Evolutionary conservation across 2,329 filamentous ascomycete genomes (phyloP).

Genomic region (Sporothrix brunneoviolacea): DNA sequence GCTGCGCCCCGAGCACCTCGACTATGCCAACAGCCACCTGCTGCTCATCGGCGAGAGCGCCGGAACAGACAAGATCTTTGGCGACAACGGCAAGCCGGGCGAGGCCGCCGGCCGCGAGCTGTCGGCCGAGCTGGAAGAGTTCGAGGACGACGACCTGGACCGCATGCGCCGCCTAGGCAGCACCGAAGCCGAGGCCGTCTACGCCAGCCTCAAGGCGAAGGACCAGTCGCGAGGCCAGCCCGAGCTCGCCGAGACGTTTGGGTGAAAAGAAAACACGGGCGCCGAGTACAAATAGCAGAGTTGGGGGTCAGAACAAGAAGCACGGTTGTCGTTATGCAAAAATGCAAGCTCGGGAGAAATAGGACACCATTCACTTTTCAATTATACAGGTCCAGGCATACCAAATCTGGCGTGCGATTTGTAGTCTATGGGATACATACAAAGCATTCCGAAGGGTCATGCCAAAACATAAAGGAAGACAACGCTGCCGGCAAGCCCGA

Average conservation of each 20-base stretch:
- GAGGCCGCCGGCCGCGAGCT: constrained; percentile 58
- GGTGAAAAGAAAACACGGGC: neutral
- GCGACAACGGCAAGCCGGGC: constrained; percentile 29
- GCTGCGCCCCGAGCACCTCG: constrained; percentile 63
- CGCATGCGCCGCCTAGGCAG: constrained; percentile 49
- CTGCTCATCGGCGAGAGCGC: constrained; percentile 68
- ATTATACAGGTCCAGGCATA: too few species aligned
- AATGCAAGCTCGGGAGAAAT: too few species aligned
- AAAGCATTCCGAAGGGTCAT: too few species aligned
- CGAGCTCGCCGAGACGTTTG: constrained; percentile 5
- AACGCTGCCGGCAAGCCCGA: too few species aligned
- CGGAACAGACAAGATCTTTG: constrained; percentile 48
- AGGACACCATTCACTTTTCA: too few species aligned
- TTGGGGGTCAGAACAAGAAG: neutral
- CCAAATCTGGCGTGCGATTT: too few species aligned
- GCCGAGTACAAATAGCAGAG: too few species aligned
- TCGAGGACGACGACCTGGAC: constrained; percentile 68
- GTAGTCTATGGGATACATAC: too few species aligned
- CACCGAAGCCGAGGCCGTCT: constrained; percentile 41
- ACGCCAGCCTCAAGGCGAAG: constrained; percentile 38
- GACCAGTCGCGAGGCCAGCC: constrained; percentile 1
- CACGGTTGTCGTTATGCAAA: too few species aligned
- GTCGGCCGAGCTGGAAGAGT: constrained; percentile 63
- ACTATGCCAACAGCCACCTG: constrained; percentile 70
- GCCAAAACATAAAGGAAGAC: too few species aligned